phyloP scores from a whole-genome alignment of 345 rosid genomes.

The Populus davidiana region DNA sequence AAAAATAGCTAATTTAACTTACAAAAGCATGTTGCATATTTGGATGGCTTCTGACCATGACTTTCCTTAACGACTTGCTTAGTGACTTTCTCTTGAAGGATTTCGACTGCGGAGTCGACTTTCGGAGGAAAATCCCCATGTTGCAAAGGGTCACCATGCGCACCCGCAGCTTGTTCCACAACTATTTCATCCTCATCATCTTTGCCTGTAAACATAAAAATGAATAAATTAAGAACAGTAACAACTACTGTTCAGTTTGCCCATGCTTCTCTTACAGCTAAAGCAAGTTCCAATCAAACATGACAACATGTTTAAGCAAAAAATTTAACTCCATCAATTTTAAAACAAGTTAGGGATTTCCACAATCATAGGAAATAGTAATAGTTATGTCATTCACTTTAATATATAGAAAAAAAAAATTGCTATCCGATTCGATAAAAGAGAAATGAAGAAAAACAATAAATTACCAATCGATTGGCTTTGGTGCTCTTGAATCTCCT shows the following conservation, averaged over 20 bases:
- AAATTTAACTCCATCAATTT: background rate
- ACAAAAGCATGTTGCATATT: constrained; percentile 91
- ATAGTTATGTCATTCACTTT: background rate
- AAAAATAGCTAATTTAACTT: constrained; percentile 26
- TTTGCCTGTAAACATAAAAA: constrained; percentile 19
- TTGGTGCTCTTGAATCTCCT: constrained; percentile 44
- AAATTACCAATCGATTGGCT: constrained; percentile 41
- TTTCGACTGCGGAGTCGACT: constrained; percentile 59
- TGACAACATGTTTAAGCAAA: background rate
- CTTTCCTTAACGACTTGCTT: constrained; percentile 91
- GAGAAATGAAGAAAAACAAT: background rate
- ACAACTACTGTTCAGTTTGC: background rate
- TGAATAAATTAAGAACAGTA: background rate
- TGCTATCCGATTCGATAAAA: background rate
- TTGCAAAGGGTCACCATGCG: constrained; percentile 57
- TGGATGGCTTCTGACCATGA: constrained; percentile 82
- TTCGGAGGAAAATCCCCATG: constrained; percentile 62
- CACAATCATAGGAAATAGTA: background rate
- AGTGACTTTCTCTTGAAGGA: constrained; percentile 76
- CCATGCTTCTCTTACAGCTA: background rate
- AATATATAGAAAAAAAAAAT: background rate
- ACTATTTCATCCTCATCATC: constrained; percentile 59
- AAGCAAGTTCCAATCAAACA: background rate
- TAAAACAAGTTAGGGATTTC: background rate
- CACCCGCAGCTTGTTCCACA: constrained; percentile 52